Percentiles rank a stretch among this genome's conserved stretches.
Conservation (phyloP, 2,329 filamentous ascomycete species). For the Chaetomium sp. region DNA sequence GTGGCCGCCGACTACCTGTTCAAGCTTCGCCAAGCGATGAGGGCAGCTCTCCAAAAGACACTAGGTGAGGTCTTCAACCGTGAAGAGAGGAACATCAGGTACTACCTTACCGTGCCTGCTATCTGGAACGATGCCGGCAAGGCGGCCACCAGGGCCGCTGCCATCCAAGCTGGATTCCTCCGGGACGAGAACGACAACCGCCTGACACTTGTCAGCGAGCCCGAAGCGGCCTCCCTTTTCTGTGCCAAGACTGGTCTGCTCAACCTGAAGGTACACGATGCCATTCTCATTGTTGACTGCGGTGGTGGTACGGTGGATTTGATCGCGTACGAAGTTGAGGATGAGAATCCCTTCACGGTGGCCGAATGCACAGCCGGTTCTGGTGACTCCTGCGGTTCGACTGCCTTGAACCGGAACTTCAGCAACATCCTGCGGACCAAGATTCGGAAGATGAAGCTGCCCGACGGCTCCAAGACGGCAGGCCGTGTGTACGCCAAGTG, state of each 20-base stretch:
- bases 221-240: constrained; percentile 94
- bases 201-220: constrained; percentile 88
- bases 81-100: constrained; percentile 95
- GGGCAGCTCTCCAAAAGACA: constrained; percentile 90
- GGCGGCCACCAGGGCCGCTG: constrained; percentile 88
- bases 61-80: constrained; percentile 95
- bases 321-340: constrained; percentile 97
- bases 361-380: constrained; percentile 96
- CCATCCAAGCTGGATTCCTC: constrained; percentile 93
- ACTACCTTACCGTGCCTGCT: constrained; percentile 96
- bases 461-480: constrained; percentile 94
- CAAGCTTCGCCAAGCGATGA: constrained; percentile 95
- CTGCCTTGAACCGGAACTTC: constrained; percentile 94
- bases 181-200: constrained; percentile 97
- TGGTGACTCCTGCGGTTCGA: constrained; percentile 97
- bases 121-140: constrained; percentile 99
- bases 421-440: constrained; percentile 96
- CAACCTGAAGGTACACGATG: constrained; percentile 96
- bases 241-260: constrained; percentile 94
- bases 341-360: constrained; percentile 94
- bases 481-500: constrained; percentile 98
- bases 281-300: constrained; percentile 96
- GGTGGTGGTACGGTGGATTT: constrained; percentile 98
- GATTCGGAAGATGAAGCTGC: constrained; percentile 98
- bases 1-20: constrained; percentile 99